A percentile compares a stretch with the other conserved stretches of the same genome.
These are phyloP conservation scores for Solanum rostratum DNA, from an alignment of 257 asterid genomes.

Conservation along the genomic window DNA sequence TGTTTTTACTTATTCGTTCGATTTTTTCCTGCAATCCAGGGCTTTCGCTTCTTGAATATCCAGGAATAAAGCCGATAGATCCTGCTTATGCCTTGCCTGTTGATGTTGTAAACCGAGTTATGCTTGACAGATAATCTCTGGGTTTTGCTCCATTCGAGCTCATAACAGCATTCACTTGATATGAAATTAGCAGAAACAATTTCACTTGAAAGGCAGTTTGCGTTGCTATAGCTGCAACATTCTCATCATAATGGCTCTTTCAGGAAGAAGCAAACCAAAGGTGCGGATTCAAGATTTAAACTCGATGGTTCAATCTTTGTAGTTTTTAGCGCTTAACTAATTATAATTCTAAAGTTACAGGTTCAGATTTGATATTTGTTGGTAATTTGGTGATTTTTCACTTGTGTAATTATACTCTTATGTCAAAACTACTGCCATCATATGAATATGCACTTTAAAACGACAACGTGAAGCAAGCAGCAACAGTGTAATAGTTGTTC, in stretches of 20 bases:
- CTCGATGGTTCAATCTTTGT: not conserved
- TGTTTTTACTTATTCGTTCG: not conserved
- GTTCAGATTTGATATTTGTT: not conserved
- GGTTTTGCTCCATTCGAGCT: not conserved
- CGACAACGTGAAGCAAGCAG: not conserved
- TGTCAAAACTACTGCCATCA: not conserved
- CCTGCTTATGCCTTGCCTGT: slow-evolving; percentile 90
- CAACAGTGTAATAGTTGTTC: not conserved
- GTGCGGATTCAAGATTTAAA: not conserved
- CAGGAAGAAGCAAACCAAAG: not conserved
- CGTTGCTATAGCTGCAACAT: not conserved
- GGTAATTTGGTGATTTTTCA: not conserved
- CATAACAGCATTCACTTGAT: not conserved
- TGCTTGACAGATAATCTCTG: slow-evolving; percentile 19
- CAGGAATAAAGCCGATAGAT: slow-evolving; percentile 67
- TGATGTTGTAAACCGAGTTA: slow-evolving; percentile 51
- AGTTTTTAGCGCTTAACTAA: not conserved
- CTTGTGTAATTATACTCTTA: not conserved
- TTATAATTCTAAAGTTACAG: not conserved
- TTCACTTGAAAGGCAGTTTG: not conserved
- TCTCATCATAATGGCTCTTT: not conserved
- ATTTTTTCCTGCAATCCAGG: slow-evolving; percentile 21
- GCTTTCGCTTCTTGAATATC: slow-evolving; percentile 81
- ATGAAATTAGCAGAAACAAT: not conserved
- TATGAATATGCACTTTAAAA: not conserved